Conservation (phyloP, 176 grass and related monocot species). For the Juncus inflexus region DNA sequence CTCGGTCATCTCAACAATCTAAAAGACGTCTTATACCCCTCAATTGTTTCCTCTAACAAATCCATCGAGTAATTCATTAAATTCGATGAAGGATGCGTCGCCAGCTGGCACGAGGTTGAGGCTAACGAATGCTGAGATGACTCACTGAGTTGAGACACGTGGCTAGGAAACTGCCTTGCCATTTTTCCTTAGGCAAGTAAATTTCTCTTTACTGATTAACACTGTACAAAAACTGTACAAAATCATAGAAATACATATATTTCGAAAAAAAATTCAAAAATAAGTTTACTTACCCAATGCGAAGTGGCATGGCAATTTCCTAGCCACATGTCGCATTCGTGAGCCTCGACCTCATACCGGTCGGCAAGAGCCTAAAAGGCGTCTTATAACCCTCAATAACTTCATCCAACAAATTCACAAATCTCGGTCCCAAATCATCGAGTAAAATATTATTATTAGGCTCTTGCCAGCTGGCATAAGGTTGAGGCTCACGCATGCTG, state of each 20-base stretch:
- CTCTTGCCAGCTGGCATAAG: conserved; percentile 43
- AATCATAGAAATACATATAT: too few species aligned
- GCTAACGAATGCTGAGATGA: conserved; percentile 62
- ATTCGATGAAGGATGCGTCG: conserved; percentile 27
- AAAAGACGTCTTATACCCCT: conserved; percentile 85
- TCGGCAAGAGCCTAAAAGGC: conserved; percentile 76
- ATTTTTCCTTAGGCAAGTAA: conserved; percentile 82
- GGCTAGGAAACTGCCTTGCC: conserved; percentile 72
- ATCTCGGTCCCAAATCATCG: conserved; percentile 40
- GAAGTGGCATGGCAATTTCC: conserved; percentile 86
- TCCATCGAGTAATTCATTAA: conserved; percentile 75
- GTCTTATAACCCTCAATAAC: conserved; percentile 78
- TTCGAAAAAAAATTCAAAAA: neutral
- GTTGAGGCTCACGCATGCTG: conserved; percentile 51
- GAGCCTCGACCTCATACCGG: conserved; percentile 64
- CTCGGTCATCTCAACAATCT: conserved; percentile 75
- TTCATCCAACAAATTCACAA: conserved; percentile 68
- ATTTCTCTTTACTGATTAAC: neutral
- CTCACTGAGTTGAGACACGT: conserved; percentile 59
- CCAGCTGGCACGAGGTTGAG: conserved; percentile 39
- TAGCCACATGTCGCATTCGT: conserved; percentile 60
- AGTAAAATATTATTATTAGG: conserved; percentile 53
- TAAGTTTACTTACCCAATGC: conserved; percentile 53
- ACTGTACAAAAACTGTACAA: too few species aligned
- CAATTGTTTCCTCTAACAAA: conserved; percentile 59